Conservation (phyloP, 148 eudicot genomes). For the Fallopia convolvulus region DNA sequence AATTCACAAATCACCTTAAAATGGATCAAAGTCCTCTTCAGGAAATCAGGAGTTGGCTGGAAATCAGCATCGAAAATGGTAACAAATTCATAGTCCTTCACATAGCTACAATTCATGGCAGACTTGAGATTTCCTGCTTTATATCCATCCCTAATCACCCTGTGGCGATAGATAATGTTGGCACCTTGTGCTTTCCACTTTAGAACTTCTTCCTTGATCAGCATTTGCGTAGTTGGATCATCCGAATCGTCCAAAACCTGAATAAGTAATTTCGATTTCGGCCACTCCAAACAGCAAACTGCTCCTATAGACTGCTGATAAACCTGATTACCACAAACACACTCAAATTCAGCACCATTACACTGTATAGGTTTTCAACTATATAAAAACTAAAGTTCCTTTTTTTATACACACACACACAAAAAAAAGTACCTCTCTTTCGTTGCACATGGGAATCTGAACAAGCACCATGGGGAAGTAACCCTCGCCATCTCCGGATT, state of each 20-base stretch:
- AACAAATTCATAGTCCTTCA: slow-evolving; percentile 90
- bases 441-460: slow-evolving; percentile 38
- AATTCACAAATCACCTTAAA: slow-evolving; percentile 53
- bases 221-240: too few species aligned
- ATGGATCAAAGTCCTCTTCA: slow-evolving; percentile 63
- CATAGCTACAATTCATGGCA: slow-evolving; percentile 89
- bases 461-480: slow-evolving; percentile 92
- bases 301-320: slow-evolving; percentile 93
- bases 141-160: slow-evolving; percentile 77
- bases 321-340: slow-evolving; percentile 40
- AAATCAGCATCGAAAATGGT: slow-evolving; percentile 98
- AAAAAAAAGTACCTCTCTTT: slow-evolving; percentile 54
- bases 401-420: too few species aligned
- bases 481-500: slow-evolving; percentile 51
- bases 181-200: slow-evolving; percentile 82
- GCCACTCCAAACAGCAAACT: slow-evolving; percentile 88
- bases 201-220: slow-evolving; percentile 53
- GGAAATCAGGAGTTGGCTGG: slow-evolving; percentile 76
- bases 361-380: too few species aligned
- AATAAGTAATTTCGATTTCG: slow-evolving; percentile 59
- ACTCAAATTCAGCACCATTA: neutral
- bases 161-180: slow-evolving; percentile 71
- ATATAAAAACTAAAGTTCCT: too few species aligned
- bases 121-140: slow-evolving; percentile 98
- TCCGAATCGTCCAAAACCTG: slow-evolving; percentile 78